Evolutionary conservation across 2,329 filamentous ascomycete species (phyloP).

Genomic region (Lasiodiplodia theobromae): DNA sequence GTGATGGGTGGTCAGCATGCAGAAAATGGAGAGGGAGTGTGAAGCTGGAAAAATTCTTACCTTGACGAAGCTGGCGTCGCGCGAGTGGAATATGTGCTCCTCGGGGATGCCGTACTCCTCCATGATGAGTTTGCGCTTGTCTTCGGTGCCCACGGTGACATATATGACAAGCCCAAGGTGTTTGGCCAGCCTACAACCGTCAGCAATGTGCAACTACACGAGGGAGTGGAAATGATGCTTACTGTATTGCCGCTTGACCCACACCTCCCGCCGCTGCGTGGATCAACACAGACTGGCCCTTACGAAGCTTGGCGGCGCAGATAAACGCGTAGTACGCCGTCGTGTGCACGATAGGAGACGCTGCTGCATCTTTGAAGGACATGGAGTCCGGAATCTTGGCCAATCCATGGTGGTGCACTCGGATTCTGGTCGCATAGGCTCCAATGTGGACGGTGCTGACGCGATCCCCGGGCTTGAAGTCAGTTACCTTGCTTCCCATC

Average conservation of each 20-base stretch:
- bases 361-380: constrained; percentile 35
- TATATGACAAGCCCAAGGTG: constrained; percentile 37
- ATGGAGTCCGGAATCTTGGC: constrained; percentile 34
- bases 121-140: constrained; percentile 35
- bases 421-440: constrained; percentile 4
- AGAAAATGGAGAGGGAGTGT: too few relatives aligned
- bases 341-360: constrained; percentile 32
- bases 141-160: constrained; percentile 34
- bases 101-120: constrained; percentile 34
- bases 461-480: constrained; percentile 19
- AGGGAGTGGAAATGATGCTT: too few relatives aligned
- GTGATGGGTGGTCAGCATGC: too few relatives aligned
- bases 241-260: constrained; percentile 39
- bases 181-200: constrained; percentile 29
- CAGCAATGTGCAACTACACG: too few relatives aligned
- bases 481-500: neutral
- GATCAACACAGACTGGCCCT: constrained; percentile 36
- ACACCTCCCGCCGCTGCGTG: constrained; percentile 41
- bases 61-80: constrained; percentile 34
- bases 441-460: neutral
- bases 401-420: neutral
- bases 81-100: constrained; percentile 44
- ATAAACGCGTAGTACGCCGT: constrained; percentile 34
- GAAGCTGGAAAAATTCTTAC: too few relatives aligned
- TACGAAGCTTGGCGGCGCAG: constrained; percentile 31